Evolutionary conservation across 352 stramenopile genomes (phyloP).

Genomic region (Globisporangium solare): DNA sequence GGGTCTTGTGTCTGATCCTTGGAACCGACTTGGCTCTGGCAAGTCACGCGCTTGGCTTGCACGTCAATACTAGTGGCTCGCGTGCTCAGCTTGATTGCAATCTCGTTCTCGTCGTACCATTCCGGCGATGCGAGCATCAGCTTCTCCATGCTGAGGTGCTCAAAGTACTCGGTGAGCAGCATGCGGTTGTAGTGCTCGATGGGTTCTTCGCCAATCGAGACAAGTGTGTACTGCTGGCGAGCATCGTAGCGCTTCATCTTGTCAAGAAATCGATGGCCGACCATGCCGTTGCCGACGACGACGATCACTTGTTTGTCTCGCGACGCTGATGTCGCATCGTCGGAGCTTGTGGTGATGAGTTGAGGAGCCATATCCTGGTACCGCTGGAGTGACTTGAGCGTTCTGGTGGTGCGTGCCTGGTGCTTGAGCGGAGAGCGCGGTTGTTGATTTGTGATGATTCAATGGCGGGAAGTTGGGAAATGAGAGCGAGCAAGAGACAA

Average conservation of each 20-base stretch:
- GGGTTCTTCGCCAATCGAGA: slow-evolving; percentile 91
- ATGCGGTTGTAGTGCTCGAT: slow-evolving; percentile 91
- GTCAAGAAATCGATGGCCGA: slow-evolving; percentile 89
- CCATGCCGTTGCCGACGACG: slow-evolving; percentile 91
- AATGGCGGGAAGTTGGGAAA: slow-evolving; percentile 9
- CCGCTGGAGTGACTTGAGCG: not conserved
- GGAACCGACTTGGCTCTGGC: slow-evolving; percentile 10
- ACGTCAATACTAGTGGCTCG: slow-evolving; percentile 78
- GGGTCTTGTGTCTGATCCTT: slow-evolving; percentile 14
- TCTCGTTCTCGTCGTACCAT: slow-evolving; percentile 84
- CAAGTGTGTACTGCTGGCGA: slow-evolving; percentile 57
- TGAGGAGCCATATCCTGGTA: slow-evolving; percentile 9
- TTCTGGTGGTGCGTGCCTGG: slow-evolving; percentile 5
- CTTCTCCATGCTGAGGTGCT: slow-evolving; percentile 82
- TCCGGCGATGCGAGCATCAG: slow-evolving; percentile 80
- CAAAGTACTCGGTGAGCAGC: slow-evolving; percentile 91
- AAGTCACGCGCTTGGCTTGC: slow-evolving; percentile 63
- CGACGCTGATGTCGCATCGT: slow-evolving; percentile 1
- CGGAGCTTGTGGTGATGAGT: not conserved
- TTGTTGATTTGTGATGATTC: slow-evolving; percentile 15
- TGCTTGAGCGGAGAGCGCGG: not conserved
- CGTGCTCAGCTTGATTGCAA: slow-evolving; percentile 76
- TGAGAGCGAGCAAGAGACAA: slow-evolving; percentile 5
- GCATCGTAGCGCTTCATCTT: slow-evolving; percentile 57
- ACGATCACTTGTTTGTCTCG: slow-evolving; percentile 58